Percentiles rank a stretch among this genome's conserved stretches.
Conservation (phyloP, 441 rosid species). For the Melastoma candidum region DNA sequence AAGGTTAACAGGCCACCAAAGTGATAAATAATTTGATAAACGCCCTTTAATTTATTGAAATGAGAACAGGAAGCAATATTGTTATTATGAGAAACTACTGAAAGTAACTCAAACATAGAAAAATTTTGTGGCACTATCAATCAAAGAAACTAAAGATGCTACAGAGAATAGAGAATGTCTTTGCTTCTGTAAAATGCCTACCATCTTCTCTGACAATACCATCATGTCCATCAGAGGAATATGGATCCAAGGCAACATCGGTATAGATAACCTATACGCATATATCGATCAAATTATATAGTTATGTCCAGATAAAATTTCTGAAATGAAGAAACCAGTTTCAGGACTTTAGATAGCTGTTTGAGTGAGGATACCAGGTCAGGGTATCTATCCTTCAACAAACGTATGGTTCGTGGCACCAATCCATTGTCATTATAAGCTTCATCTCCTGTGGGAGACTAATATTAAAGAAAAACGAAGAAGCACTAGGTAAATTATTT, state of each 20-base stretch:
- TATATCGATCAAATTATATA: conserved; percentile 1
- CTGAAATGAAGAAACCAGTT: conserved; percentile 1
- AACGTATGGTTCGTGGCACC: conserved; percentile 76
- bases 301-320: conserved; percentile 4
- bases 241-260: conserved; percentile 96
- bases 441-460: conserved; percentile 89
- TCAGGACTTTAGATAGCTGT: conserved; percentile 3
- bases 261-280: conserved; percentile 69
- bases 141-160: too few relatives aligned
- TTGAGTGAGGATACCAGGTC: conserved; percentile 52
- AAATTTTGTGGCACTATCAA: too few relatives aligned
- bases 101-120: too few relatives aligned
- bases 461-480: neutral
- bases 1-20: too few relatives aligned
- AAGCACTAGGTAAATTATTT: conserved; percentile 9
- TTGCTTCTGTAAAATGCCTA: conserved; percentile 21
- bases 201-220: conserved; percentile 97
- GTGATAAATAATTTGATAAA: too few relatives aligned
- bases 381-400: conserved; percentile 88
- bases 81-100: too few relatives aligned
- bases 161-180: too few relatives aligned
- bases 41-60: too few relatives aligned
- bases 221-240: conserved; percentile 96
- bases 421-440: conserved; percentile 85
- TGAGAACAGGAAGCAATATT: too few relatives aligned